These are phyloP conservation scores for button mushroom (Agaricus bisporus) DNA, from an alignment of 768 basidiomycete genomes.

Conservation along the genomic window DNA sequence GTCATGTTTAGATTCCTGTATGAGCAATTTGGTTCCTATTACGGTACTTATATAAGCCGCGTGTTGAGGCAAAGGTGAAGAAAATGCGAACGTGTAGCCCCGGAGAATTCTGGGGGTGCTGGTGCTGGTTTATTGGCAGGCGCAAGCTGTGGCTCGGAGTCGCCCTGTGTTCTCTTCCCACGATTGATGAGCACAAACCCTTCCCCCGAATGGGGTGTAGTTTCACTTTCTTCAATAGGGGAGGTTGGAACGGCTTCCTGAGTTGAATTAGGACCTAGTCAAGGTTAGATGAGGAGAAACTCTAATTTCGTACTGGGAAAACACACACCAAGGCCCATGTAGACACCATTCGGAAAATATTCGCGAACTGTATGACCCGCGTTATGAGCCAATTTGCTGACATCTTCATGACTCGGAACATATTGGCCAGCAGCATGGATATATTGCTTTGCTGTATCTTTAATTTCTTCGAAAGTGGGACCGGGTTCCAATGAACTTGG, in stretches of 20 bases:
- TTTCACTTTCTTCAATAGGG: conserved; percentile 8
- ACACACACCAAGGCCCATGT: not conserved
- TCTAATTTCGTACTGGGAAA: not conserved
- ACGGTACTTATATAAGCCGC: too few relatives aligned
- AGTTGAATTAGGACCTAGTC: not conserved
- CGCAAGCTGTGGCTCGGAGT: not conserved
- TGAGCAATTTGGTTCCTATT: too few relatives aligned
- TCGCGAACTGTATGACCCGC: conserved; percentile 1
- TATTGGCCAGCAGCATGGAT: conserved; percentile 4
- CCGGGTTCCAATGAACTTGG: conserved; percentile 2
- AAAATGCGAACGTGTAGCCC: not conserved
- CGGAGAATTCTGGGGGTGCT: not conserved
- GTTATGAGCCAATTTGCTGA: conserved; percentile 1
- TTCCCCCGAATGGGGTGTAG: conserved; percentile 1
- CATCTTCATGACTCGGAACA: conserved; percentile 6
- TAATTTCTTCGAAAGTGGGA: conserved; percentile 8
- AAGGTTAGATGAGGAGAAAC: not conserved
- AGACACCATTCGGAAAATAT: conserved; percentile 5
- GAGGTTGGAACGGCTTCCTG: conserved; percentile 1
- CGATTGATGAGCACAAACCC: conserved; percentile 8
- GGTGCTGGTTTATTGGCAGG: not conserved
- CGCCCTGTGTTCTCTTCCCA: not conserved
- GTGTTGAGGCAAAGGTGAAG: not conserved
- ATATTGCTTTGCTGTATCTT: conserved; percentile 4
- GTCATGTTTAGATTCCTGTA: too few relatives aligned